Conservation (phyloP, 2,329 filamentous ascomycete genomes). For the Fusarium humuli region DNA sequence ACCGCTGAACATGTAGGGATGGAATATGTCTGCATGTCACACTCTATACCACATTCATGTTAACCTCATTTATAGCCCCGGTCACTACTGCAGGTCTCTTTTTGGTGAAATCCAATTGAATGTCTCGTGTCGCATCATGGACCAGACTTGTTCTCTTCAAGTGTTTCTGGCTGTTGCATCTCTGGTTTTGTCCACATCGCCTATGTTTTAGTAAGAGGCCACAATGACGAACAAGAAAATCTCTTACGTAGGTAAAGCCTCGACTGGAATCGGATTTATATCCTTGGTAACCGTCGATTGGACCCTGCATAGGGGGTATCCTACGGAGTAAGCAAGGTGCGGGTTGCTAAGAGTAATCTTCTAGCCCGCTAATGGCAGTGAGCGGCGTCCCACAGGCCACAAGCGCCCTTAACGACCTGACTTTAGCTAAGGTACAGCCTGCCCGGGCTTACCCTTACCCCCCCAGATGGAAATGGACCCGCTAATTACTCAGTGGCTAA, state of each 20-base stretch:
- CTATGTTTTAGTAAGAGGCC: not conserved
- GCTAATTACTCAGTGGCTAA: constrained; percentile 35
- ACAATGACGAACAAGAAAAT: constrained; percentile 24
- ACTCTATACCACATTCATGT: constrained; percentile 5
- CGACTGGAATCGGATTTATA: constrained; percentile 29
- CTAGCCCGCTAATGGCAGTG: constrained; percentile 37
- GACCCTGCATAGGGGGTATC: constrained; percentile 25
- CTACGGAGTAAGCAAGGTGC: constrained; percentile 29
- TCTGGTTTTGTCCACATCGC: constrained; percentile 28
- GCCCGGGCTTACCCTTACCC: not conserved
- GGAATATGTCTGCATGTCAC: constrained; percentile 1
- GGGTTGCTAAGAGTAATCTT: constrained; percentile 5
- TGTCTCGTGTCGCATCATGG: constrained; percentile 35
- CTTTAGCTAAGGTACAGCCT: not conserved
- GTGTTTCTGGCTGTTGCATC: constrained; percentile 34
- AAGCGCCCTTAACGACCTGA: constrained; percentile 17
- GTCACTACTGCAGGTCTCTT: constrained; percentile 11
- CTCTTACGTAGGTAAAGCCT: constrained; percentile 23
- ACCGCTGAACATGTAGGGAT: not conserved
- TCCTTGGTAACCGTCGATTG: constrained; percentile 10
- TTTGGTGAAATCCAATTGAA: constrained; percentile 24
- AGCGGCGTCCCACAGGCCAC: constrained; percentile 20
- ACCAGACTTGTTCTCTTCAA: constrained; percentile 12
- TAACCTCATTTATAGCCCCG: constrained; percentile 24
- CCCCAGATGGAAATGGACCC: constrained; percentile 14